Evolutionary conservation across 352 stramenopile species (phyloP).

Genomic region (Phytophthora pluvialis): DNA sequence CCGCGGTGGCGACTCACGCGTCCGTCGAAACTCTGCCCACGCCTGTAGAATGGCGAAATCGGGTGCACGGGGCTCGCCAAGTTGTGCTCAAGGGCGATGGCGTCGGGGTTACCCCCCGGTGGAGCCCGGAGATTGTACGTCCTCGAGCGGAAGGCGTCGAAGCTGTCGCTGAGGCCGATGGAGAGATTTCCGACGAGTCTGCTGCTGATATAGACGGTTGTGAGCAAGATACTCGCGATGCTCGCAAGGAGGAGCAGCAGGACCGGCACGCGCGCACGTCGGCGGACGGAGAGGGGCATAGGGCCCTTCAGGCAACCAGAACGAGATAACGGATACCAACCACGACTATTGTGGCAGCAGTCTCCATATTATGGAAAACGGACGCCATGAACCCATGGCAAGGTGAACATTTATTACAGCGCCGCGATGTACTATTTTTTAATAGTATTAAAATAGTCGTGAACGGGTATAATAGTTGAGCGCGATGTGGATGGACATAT

Average conservation of each 20-base stretch:
- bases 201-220: constrained; percentile 30
- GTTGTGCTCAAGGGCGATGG: neutral
- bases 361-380: neutral
- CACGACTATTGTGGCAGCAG: neutral
- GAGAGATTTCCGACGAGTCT: constrained; percentile 15
- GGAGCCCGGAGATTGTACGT: constrained; percentile 19
- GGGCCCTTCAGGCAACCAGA: neutral
- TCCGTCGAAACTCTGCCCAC: constrained; percentile 25
- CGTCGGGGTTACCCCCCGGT: neutral
- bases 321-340: neutral
- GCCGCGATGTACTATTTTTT: no score
- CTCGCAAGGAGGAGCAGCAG: constrained; percentile 21
- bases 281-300: constrained; percentile 7
- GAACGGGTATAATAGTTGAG: no score
- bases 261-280: constrained; percentile 2
- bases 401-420: no score
- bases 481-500: no score
- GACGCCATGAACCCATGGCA: no score
- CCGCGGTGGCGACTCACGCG: constrained; percentile 18
- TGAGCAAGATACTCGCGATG: constrained; percentile 22
- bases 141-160: constrained; percentile 17
- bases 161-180: constrained; percentile 33
- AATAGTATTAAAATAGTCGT: no score
- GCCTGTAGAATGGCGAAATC: constrained; percentile 20
- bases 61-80: constrained; percentile 2